Base-by-base conservation (phyloP, 352 stramenopile genomes). In the Pythium aristosporum region DNA sequence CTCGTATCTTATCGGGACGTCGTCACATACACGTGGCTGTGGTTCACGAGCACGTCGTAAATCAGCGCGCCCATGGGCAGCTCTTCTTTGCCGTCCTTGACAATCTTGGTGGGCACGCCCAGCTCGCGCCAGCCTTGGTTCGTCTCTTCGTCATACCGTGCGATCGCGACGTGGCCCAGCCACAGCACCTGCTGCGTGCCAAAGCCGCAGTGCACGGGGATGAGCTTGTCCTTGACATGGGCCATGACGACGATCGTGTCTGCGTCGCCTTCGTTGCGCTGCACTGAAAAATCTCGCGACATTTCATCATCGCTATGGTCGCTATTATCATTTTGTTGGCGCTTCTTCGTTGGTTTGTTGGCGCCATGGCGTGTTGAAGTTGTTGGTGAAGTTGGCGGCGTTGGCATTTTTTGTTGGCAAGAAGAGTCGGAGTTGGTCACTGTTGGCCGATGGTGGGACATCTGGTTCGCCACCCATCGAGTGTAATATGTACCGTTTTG, bases 221-320 rank as follows among this genome's bases (percentile, higher is more conserved):
- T 87, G 62, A 89, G 79, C 68, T 89, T 88, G 64, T 92, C 82
- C 6, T 69, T 65, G 21, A 91, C 71, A 60, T 89, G 80, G n/a
- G 75, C 79, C 61, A 89, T 58, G 21, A 89, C 60, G 3, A 73
- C 78, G 56, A 89, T 87, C 34, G 80, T 79, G 48, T 87, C 80
- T 8, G 77, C 67, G 21, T 71, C 70, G 32, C 76, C 80, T 16
- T 89, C 80, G 63, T 89, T 87, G 16, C 56, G 60, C 34, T 62
- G 63, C 42, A 73, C 62, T 8, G 57, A 50, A 28, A 50, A 63
- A 20, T 59, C 52, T 25, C 28, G 49, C 54, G 52, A 16, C 21
- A 63, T 37, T 20, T 51, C 53, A 28, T 66, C 52, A 23, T 66
- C 52, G 23, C 57, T 49, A 10, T 47, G 28, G 32, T 65, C 47